Evolutionary conservation across 306 rosid genomes (phyloP).

Genomic region (Castanea sativa): DNA sequence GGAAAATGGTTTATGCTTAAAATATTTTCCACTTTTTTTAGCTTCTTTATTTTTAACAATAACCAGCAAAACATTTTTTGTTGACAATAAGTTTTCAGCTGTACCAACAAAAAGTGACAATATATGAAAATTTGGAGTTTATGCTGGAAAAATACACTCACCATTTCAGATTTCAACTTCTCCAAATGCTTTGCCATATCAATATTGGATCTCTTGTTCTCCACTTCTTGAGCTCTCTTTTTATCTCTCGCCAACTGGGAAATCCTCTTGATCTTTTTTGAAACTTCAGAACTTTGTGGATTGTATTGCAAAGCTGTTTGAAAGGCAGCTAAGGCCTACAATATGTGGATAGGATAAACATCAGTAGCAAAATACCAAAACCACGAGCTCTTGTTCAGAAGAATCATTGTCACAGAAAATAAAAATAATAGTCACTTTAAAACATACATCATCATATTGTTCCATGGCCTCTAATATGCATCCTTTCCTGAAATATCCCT

Average conservation of each 20-base stretch:
- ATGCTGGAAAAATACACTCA: constrained; percentile 30
- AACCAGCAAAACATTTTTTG: no score
- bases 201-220: constrained; percentile 80
- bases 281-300: constrained; percentile 86
- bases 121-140: neutral
- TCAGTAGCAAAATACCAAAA: constrained; percentile 29
- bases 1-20: no score
- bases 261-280: constrained; percentile 76
- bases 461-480: constrained; percentile 95
- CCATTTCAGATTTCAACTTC: constrained; percentile 78
- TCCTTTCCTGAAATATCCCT: constrained; percentile 98
- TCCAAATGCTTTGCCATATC: constrained; percentile 81
- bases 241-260: constrained; percentile 66
- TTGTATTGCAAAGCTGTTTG: constrained; percentile 72
- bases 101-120: neutral
- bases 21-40: no score
- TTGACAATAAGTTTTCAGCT: no score
- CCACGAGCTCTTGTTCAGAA: neutral
- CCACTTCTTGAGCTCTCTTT: constrained; percentile 78
- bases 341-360: constrained; percentile 21
- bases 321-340: constrained; percentile 83
- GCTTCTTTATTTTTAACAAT: no score
- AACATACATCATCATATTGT: constrained; percentile 75
- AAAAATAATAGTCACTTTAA: constrained; percentile 14
- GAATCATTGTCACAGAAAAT: neutral